Conservation (phyloP, 1,284 basidiomycete species). For the Omphalotus olearius region DNA sequence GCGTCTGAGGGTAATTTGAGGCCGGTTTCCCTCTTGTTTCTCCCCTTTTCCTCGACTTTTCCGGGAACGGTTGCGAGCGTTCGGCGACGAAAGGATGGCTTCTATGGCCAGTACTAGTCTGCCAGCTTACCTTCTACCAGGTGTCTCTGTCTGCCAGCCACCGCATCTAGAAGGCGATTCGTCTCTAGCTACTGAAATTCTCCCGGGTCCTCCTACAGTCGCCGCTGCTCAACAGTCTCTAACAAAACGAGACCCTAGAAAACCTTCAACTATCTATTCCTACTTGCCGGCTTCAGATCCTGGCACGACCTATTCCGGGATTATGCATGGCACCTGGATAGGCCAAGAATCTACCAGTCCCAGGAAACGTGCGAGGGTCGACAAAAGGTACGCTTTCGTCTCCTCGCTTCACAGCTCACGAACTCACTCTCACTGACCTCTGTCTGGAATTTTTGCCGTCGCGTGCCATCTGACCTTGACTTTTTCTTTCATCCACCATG, state of each 20-base stretch:
- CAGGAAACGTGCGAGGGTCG: conserved; percentile 66
- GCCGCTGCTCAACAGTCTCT: conserved; percentile 60
- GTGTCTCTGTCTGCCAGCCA: conserved; percentile 66
- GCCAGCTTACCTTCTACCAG: conserved; percentile 63
- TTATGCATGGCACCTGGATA: conserved; percentile 59
- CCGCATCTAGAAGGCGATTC: conserved; percentile 75
- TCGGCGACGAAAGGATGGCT: conserved; percentile 37
- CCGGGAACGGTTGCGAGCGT: conserved; percentile 2
- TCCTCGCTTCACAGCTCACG: conserved; percentile 9
- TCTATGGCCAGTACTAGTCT: conserved; percentile 52
- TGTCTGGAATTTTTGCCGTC: conserved; percentile 21
- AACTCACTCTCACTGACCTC: conserved; percentile 10
- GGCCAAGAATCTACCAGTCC: conserved; percentile 57
- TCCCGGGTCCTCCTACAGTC: conserved; percentile 75
- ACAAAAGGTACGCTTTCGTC: conserved; percentile 58
- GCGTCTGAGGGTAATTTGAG: conserved; percentile 1
- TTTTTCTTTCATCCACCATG: conserved; percentile 15
- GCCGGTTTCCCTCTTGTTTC: background rate
- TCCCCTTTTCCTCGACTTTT: background rate
- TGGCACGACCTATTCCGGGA: conserved; percentile 75
- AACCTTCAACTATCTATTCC: conserved; percentile 58
- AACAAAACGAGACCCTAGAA: conserved; percentile 72
- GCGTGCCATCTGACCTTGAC: conserved; percentile 4
- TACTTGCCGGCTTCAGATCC: conserved; percentile 79
- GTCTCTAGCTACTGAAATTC: conserved; percentile 75